Evolutionary conservation across 208 protist species (phyloP).

Genomic region (Kentomonas sorsogonicus): DNA sequence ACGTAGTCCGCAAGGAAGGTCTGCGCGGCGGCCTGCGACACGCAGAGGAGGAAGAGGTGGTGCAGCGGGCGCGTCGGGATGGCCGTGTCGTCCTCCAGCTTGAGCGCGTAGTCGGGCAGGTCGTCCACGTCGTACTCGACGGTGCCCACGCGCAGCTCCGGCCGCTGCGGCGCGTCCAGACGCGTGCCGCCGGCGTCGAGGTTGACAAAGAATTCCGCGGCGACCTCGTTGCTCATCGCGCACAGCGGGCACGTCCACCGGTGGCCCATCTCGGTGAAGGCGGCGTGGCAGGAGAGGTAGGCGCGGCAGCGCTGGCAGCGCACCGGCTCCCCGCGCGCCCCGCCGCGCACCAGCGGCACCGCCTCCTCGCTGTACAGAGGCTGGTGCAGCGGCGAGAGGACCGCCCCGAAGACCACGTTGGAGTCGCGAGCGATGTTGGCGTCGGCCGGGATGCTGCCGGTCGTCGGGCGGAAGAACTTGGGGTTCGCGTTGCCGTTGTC

Average conservation of each 20-base stretch:
- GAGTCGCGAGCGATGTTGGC: constrained; percentile 67
- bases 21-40: constrained; percentile 53
- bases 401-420: constrained; percentile 68
- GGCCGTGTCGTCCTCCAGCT: constrained; percentile 40
- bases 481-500: constrained; percentile 88
- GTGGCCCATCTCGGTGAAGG: constrained; percentile 83
- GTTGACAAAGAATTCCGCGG: constrained; percentile 76
- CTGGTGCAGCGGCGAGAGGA: constrained; percentile 77
- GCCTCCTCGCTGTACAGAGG: constrained; percentile 61
- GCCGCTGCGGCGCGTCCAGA: constrained; percentile 45
- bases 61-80: constrained; percentile 62
- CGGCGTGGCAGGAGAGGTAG: constrained; percentile 87
- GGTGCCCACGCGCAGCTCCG: constrained; percentile 62
- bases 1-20: constrained; percentile 74
- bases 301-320: constrained; percentile 92
- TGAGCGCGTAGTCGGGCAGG: constrained; percentile 67
- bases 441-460: constrained; percentile 40
- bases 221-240: constrained; percentile 69
- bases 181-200: constrained; percentile 68
- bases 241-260: constrained; percentile 90
- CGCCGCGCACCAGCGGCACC: constrained; percentile 56
- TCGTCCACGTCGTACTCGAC: constrained; percentile 88
- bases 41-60: constrained; percentile 81
- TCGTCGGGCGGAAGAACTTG: constrained; percentile 87
- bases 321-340: constrained; percentile 59